These are phyloP conservation scores for Hericium coralloides DNA, from an alignment of 768 basidiomycete species.

Conservation along the genomic window DNA sequence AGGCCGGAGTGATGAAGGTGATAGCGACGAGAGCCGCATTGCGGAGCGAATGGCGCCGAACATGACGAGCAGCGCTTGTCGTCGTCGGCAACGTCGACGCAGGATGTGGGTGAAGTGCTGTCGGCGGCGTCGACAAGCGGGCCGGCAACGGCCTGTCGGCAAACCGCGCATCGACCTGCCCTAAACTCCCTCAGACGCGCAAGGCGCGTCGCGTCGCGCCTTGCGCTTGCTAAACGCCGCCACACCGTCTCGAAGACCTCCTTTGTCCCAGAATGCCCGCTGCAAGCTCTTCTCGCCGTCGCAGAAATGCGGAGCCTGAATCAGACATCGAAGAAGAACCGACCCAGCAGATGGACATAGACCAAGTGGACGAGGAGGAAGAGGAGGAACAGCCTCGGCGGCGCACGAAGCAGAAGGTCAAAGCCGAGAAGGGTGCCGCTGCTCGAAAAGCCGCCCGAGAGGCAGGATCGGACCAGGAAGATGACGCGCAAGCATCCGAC, in stretches of 20 bases:
- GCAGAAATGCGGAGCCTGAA: slow-evolving; percentile 36
- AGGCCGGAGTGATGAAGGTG: not conserved
- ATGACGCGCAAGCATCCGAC: slow-evolving; percentile 7
- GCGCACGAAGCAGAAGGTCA: slow-evolving; percentile 23
- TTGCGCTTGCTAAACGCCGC: not conserved
- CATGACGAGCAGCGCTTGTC: not conserved
- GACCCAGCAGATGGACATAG: slow-evolving; percentile 27
- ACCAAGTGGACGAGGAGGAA: slow-evolving; percentile 33
- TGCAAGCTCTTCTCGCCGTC: slow-evolving; percentile 26
- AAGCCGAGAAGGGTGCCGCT: slow-evolving; percentile 11
- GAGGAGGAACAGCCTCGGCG: slow-evolving; percentile 26
- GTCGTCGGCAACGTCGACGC: not conserved
- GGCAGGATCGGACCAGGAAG: slow-evolving; percentile 21
- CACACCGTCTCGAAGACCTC: not conserved
- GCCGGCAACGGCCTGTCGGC: slow-evolving; percentile 5
- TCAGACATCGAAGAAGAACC: slow-evolving; percentile 55
- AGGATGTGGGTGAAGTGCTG: slow-evolving; percentile 2
- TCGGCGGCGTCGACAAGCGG: slow-evolving; percentile 3
- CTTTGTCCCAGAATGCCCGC: slow-evolving; percentile 22
- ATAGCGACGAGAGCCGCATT: slow-evolving; percentile 7
- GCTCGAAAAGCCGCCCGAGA: slow-evolving; percentile 21
- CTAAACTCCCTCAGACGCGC: slow-evolving; percentile 15
- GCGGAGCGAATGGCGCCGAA: slow-evolving; percentile 17
- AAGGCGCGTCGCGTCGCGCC: slow-evolving; percentile 12
- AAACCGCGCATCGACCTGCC: slow-evolving; percentile 18